Evolutionary conservation across 306 rosid species (phyloP).

Genomic region (Prosopis cineraria): DNA sequence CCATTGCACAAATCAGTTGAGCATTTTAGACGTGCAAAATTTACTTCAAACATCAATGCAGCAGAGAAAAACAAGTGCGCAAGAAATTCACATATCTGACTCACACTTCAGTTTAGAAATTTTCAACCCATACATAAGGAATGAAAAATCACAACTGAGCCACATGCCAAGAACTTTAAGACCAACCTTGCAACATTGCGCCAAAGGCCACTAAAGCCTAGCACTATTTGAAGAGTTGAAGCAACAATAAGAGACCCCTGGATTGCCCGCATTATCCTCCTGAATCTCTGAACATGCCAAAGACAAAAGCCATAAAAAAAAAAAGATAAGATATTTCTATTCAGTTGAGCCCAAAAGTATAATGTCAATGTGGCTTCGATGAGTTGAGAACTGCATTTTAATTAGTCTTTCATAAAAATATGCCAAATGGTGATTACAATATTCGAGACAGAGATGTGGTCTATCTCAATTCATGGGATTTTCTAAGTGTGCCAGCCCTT

Average conservation of each 20-base stretch:
- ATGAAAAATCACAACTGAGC: slow-evolving; percentile 12
- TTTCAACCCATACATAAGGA: slow-evolving; percentile 17
- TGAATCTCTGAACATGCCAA: slow-evolving; percentile 67
- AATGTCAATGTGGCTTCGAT: slow-evolving; percentile 24
- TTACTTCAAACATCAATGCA: slow-evolving; percentile 31
- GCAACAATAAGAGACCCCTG: slow-evolving; percentile 97
- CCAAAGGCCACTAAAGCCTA: slow-evolving; percentile 99
- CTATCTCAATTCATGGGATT: not conserved
- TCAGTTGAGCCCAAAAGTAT: slow-evolving; percentile 28
- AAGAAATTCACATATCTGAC: slow-evolving; percentile 15
- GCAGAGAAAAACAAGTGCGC: slow-evolving; percentile 25
- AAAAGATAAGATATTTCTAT: slow-evolving; percentile 36
- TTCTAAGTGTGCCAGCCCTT: not conserved
- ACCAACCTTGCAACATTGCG: slow-evolving; percentile 97
- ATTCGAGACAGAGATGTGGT: not conserved
- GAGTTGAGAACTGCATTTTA: slow-evolving; percentile 3
- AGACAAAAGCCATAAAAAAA: slow-evolving; percentile 30
- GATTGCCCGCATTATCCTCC: slow-evolving; percentile 90
- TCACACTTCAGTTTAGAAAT: slow-evolving; percentile 19
- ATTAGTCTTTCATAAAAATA: slow-evolving; percentile 1
- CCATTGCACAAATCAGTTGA: slow-evolving; percentile 27
- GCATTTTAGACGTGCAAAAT: not conserved
- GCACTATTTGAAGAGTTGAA: slow-evolving; percentile 97
- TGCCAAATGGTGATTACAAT: not conserved
- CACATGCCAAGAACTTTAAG: slow-evolving; percentile 33